Percentiles rank a stretch among this genome's conserved stretches.
phyloP scores from a whole-genome alignment of 2,329 filamentous ascomycete genomes.

The Metarhizium brunneum region DNA sequence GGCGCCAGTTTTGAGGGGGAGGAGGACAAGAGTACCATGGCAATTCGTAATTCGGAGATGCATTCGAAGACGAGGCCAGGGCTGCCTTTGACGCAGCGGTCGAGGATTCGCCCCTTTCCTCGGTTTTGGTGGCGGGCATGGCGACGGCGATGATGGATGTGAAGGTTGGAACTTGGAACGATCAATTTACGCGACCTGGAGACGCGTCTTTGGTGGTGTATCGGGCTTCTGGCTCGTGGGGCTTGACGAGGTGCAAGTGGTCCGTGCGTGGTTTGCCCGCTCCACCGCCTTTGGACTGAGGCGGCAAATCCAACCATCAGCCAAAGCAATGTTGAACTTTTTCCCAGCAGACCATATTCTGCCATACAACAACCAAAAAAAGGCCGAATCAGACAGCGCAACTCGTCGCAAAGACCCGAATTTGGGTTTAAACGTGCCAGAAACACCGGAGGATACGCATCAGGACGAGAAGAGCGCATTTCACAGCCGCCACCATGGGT shows the following conservation, averaged over 20 bases:
- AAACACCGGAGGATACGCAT: background rate
- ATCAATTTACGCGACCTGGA: conserved; percentile 28
- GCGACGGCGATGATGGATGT: conserved; percentile 12
- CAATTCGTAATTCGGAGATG: conserved; percentile 57
- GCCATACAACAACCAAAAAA: conserved; percentile 1
- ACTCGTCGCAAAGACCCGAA: background rate
- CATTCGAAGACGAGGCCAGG: conserved; percentile 39
- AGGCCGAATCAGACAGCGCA: background rate
- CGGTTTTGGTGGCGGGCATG: conserved; percentile 41
- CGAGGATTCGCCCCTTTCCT: conserved; percentile 52
- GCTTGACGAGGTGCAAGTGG: conserved; percentile 7
- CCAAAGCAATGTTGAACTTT: conserved; percentile 5
- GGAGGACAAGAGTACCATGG: conserved; percentile 51
- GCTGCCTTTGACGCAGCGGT: conserved; percentile 49
- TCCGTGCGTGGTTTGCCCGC: conserved; percentile 15
- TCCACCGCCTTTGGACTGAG: conserved; percentile 16
- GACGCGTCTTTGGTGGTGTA: conserved; percentile 22
- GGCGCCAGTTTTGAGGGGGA: background rate
- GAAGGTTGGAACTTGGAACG: conserved; percentile 8
- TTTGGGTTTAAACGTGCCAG: background rate
- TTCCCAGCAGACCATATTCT: conserved; percentile 4
- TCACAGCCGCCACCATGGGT: conserved; percentile 53
- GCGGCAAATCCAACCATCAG: conserved; percentile 4
- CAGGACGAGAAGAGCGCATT: background rate
- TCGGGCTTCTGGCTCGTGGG: background rate